A percentile compares a stretch with the other conserved stretches of the same genome.
Evolutionary conservation across 495 filamentous ascomycete species (phyloP).

Genomic region (Penicillium manginii): DNA sequence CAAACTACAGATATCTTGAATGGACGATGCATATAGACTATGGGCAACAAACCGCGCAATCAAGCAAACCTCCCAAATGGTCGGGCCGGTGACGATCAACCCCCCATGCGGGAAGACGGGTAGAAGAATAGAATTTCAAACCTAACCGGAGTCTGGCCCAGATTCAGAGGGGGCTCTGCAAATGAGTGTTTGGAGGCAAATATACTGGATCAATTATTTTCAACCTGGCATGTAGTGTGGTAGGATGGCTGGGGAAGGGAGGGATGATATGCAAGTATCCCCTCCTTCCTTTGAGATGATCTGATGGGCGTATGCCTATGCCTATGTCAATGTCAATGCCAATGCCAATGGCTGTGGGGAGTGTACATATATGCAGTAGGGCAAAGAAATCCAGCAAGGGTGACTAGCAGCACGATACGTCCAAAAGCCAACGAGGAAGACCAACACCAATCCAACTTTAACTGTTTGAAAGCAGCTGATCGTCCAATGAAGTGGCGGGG

Average conservation of each 20-base stretch:
- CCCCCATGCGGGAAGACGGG: neutral
- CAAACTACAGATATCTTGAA: neutral
- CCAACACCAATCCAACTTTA: conserved; percentile 19
- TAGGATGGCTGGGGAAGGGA: neutral
- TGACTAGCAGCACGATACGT: neutral
- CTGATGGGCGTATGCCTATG: neutral
- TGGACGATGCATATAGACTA: neutral
- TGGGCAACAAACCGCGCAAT: neutral
- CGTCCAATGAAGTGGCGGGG: conserved; percentile 11
- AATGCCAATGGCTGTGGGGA: too few species aligned
- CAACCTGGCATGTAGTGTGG: neutral
- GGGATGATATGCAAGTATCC: neutral
- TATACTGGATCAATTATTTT: neutral
- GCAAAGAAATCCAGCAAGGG: neutral
- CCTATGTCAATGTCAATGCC: too few species aligned
- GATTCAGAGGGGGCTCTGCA: conserved; percentile 3
- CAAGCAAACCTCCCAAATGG: conserved; percentile 3
- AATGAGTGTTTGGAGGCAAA: conserved; percentile 7
- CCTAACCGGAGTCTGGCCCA: neutral
- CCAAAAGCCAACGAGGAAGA: neutral
- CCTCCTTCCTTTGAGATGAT: neutral
- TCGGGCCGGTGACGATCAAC: neutral
- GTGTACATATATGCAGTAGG: too few species aligned
- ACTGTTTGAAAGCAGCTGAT: conserved; percentile 21
- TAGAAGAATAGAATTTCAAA: conserved; percentile 2